Conservation (phyloP, 2,329 filamentous ascomycete genomes). For the Fusarium buxicola region DNA sequence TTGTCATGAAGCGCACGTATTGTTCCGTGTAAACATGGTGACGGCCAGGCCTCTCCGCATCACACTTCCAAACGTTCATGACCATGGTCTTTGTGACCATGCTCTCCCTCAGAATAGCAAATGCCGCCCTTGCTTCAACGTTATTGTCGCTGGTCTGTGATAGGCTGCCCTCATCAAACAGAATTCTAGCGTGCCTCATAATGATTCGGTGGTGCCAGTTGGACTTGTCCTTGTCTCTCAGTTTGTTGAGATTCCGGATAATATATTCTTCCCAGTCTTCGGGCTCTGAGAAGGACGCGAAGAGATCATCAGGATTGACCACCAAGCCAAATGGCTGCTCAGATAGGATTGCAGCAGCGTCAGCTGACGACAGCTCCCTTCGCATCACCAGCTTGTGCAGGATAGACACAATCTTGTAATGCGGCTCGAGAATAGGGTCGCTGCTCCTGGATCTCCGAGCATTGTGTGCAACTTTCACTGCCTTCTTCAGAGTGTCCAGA, state of each 20-base stretch:
- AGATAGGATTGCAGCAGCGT: slow-evolving; percentile 64
- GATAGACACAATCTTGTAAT: slow-evolving; percentile 89
- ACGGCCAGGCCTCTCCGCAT: slow-evolving; percentile 82
- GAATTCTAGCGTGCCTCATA: slow-evolving; percentile 72
- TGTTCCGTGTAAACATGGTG: slow-evolving; percentile 93
- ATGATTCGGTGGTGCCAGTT: slow-evolving; percentile 97
- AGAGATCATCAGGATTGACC: slow-evolving; percentile 50
- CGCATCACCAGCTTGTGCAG: slow-evolving; percentile 81
- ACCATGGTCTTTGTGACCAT: slow-evolving; percentile 95
- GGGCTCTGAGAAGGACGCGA: slow-evolving; percentile 51
- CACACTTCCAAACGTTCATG: slow-evolving; percentile 94
- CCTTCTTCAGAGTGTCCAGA: slow-evolving; percentile 62
- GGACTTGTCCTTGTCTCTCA: slow-evolving; percentile 83
- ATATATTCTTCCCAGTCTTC: slow-evolving; percentile 72
- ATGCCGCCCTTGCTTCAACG: slow-evolving; percentile 81
- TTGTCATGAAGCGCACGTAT: slow-evolving; percentile 85
- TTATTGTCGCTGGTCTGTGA: slow-evolving; percentile 58
- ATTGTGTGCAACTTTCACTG: slow-evolving; percentile 62
- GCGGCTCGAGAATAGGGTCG: slow-evolving; percentile 88
- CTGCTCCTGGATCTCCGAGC: slow-evolving; percentile 68
- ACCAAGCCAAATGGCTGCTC: slow-evolving; percentile 64
- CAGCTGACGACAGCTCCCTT: slow-evolving; percentile 59
- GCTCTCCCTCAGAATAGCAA: slow-evolving; percentile 76
- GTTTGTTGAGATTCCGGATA: slow-evolving; percentile 61
- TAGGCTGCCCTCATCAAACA: slow-evolving; percentile 60